Base-by-base conservation (phyloP, 2,329 filamentous ascomycete genomes). In the Pseudocercospora eumusae region DNA sequence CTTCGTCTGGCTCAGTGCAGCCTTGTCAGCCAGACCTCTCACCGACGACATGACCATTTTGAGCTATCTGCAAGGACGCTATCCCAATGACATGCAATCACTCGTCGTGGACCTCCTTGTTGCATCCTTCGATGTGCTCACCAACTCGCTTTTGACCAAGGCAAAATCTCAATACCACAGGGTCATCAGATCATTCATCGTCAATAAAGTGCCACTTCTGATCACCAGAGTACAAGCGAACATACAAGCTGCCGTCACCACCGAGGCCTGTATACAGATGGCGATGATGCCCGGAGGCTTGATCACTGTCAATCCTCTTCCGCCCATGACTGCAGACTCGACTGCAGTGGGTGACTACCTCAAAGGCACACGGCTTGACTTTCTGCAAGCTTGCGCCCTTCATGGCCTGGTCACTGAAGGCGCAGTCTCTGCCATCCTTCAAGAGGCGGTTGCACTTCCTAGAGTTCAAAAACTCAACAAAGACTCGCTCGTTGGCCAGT, bases 331-430 rank as follows among this genome's bases (percentile, higher is more conserved):
- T 62, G 82, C 85, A 56, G 84, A 86, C 21, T 77, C 79, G 21
- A 81, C 81, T 73, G 78, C 78, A 33, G 79, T 76, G 11, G 85
- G 82, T 57, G 84, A 83, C 57, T 81, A 83, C 40, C 79, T 89
- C 2, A 84, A 86, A 27, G 84, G 87, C 63, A 91, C 91, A 27
- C 84, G 88, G 25, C 90, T 89, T 77, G 81, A 97, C 64, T 98
- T 98, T 68, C 85, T 96, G 44, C 95, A 96, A 66, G 88, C 93
- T 0, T 99, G 95, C 73, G 91, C 91, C 59, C 82, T 97, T 42
- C 93, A 98, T 74, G 87, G 88, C 0, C 80, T 99, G n/a, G 87
- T 98, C 23, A 85, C 88, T 0, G 87, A 92, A 66, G 83, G 86
- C 33, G 90, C 88, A 55, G 90, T 96, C 15, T 88, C 93, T 72